Evolutionary conservation across 306 rosid species (phyloP), one percentile per base, ranked within the genome.

Genomic region (Oxytropis ochrocephala): DNA sequence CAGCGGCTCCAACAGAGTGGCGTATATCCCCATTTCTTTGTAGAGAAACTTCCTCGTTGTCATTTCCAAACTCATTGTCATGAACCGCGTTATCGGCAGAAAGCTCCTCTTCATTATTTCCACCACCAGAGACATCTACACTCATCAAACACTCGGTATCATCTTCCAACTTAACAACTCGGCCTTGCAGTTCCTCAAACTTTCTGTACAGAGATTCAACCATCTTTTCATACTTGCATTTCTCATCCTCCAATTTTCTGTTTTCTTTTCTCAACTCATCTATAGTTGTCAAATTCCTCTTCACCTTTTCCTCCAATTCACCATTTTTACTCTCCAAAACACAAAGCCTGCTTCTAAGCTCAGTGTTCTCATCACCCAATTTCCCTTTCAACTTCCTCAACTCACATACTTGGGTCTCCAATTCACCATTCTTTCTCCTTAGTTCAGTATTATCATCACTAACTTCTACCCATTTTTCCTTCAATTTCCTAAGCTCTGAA

Each of bases 311-410:
- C 53, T 64, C 58, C 47, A 73, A 24, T 51, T 41, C 71, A 29
- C 4, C 35, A 13, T 71, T 71, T 51, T 35, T 71, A 5, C 35
- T 41, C 38, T 73, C 79, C 56, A 67, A 72, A 2, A 7, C 12
- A 7, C 14, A 1, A 1, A 58, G 32, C 41, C 11, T 42, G 4
- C 2, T 59, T 41, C 36, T 42, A 1, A 78, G 46, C 29, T 66
- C 66, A 50, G n/a, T n/a, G n/a, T n/a, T n/a, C n/a, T n/a, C n/a
- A n/a, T n/a, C n/a, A n/a, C n/a, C n/a, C n/a, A n/a, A n/a, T n/a
- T n/a, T n/a, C n/a, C n/a, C n/a, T n/a, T n/a, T n/a, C n/a, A n/a
- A n/a, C n/a, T n/a, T n/a, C n/a, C n/a, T n/a, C n/a, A n/a, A n/a
- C n/a, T n/a, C n/a, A n/a, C n/a, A n/a, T n/a, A n/a, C n/a, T n/a